Evolutionary conservation across 1,284 basidiomycete genomes (phyloP), one percentile per base, ranked within the genome.

Genomic region (Termitomyces sp.): DNA sequence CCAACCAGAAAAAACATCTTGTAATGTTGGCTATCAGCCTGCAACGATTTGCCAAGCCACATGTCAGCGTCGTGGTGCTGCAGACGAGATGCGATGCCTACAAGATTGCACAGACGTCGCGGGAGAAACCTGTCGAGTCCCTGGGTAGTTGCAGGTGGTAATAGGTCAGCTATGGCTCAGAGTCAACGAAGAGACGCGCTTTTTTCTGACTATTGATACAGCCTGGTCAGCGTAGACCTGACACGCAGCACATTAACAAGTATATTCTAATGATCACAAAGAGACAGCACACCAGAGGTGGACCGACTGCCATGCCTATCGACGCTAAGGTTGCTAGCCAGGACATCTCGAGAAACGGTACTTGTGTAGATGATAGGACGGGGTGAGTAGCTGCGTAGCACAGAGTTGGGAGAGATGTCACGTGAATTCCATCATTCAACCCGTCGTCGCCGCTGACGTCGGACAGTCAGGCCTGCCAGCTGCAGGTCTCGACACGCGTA

Each of bases 1-100:
- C 90, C 45, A 93, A 69, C 91, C 91, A 92, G 71, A 91, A 92
- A 74, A 93, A 92, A 68, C 88, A 91, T 62, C 89, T 76, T 18
- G 84, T 85, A 50, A 92, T 88, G 67, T 92, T 92, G 47, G 90
- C 88, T 56, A 91, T 74, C 37, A 91, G 73, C 57, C 87, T 89
- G 51, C 39, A 57, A 51, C 46, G 39, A 31, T 40, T 24, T 48
- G 54, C n/a, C n/a, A n/a, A n/a, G 39, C 49, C 42, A 54, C 31
- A 19, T 37, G 16, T 40, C 49, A 55, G 16, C 30, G 35, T 47
- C 30, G 35, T 47, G 48, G 57, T 49, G 50, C 26, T 11, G 47
- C 38, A 24, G 33, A 26, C 21, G 42, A 53, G 28, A 28, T 31
- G 50, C 53, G 57, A 38, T 50, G 68, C 73, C 65, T 60, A 87